These are phyloP conservation scores for Annulohypoxylon truncatum DNA, from an alignment of 2,329 filamentous ascomycete genomes.

Conservation along the genomic window DNA sequence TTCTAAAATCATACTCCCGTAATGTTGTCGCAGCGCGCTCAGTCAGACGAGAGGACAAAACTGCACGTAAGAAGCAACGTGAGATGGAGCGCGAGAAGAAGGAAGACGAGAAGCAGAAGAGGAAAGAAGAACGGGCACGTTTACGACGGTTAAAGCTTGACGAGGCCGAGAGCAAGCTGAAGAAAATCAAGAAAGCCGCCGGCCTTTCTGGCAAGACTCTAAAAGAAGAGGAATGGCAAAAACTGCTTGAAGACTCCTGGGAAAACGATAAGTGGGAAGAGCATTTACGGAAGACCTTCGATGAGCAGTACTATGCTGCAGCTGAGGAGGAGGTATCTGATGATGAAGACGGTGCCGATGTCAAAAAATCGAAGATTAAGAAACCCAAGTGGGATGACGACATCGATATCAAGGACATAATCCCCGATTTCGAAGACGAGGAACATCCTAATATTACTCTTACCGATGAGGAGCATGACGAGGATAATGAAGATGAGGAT, in stretches of 20 bases:
- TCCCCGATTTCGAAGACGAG: conserved; percentile 85
- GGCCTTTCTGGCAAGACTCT: conserved; percentile 76
- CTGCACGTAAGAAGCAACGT: conserved; percentile 78
- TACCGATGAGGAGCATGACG: conserved; percentile 63
- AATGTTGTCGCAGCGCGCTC: conserved; percentile 84
- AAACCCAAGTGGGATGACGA: conserved; percentile 97
- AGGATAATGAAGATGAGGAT: conserved; percentile 55
- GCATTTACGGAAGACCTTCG: conserved; percentile 90
- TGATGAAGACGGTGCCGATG: conserved; percentile 62
- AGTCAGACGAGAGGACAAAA: conserved; percentile 85
- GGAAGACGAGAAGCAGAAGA: conserved; percentile 80
- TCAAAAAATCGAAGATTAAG: conserved; percentile 74
- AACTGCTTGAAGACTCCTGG: conserved; percentile 87
- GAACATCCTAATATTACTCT: conserved; percentile 66
- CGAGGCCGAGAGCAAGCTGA: conserved; percentile 86
- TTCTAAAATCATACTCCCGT: conserved; percentile 88
- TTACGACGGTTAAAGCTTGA: conserved; percentile 90
- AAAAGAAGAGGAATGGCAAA: conserved; percentile 83
- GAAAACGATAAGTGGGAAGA: conserved; percentile 90
- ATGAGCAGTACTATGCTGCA: conserved; percentile 88
- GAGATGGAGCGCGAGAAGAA: conserved; percentile 82
- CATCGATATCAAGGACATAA: conserved; percentile 93
- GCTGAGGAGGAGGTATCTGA: conserved; percentile 73
- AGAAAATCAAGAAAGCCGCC: conserved; percentile 89
- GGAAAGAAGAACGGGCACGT: conserved; percentile 83